These are phyloP conservation scores for Iris pallida DNA, from an alignment of 116 monocot genomes.

Conservation along the genomic window DNA sequence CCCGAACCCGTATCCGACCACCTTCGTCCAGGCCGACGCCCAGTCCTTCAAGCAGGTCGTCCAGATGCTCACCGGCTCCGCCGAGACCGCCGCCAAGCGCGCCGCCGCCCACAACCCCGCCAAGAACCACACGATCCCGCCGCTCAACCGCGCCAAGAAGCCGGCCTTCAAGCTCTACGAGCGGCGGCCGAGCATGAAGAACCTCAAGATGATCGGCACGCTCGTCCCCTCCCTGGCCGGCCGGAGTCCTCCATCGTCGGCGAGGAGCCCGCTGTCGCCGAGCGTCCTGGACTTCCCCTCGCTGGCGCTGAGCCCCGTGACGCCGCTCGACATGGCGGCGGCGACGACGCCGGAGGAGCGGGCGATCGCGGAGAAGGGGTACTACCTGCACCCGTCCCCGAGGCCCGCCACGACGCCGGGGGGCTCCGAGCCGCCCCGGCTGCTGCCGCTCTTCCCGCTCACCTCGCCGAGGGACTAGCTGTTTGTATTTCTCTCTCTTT, in stretches of 20 bases:
- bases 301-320: constrained; percentile 70
- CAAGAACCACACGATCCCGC: background rate
- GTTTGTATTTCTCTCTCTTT: no score
- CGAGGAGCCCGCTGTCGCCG: constrained; percentile 47
- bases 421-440: constrained; percentile 47
- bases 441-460: constrained; percentile 82
- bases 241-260: background rate
- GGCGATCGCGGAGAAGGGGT: constrained; percentile 78
- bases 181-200: constrained; percentile 30
- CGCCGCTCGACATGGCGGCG: constrained; percentile 41
- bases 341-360: constrained; percentile 43
- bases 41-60: constrained; percentile 48
- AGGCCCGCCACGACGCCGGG: constrained; percentile 20
- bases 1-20: constrained; percentile 26
- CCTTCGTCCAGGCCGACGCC: constrained; percentile 49
- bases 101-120: background rate
- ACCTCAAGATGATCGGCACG: constrained; percentile 40
- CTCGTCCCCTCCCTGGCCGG: constrained; percentile 8
- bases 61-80: constrained; percentile 48
- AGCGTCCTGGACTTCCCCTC: constrained; percentile 76
- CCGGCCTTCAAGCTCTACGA: constrained; percentile 57
- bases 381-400: constrained; percentile 82
- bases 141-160: constrained; percentile 12
- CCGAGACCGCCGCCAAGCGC: constrained; percentile 25
- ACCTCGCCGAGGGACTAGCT: constrained; percentile 36